Conservation (phyloP, 2,329 filamentous ascomycete genomes). For the Sphaerulina vaccinii region DNA sequence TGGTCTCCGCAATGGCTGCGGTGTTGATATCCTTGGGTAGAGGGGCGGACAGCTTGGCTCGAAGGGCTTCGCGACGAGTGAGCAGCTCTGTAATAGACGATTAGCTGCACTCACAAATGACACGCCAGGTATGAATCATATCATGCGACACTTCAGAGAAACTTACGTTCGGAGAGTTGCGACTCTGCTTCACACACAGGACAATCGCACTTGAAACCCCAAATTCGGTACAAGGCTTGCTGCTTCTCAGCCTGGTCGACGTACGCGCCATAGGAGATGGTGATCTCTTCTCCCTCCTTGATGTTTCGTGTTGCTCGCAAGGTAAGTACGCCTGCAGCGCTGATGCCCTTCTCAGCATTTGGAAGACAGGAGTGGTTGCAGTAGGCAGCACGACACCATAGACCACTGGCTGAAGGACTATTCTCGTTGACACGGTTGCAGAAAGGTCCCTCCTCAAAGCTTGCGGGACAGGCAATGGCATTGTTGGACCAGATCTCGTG, state of each 20-base stretch:
- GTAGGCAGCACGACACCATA: slow-evolving; percentile 14
- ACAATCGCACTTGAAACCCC: slow-evolving; percentile 16
- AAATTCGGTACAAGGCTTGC: slow-evolving; percentile 2
- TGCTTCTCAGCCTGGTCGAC: slow-evolving; percentile 1
- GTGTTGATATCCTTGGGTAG: slow-evolving; percentile 3
- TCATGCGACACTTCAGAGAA: no score
- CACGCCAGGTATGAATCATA: background rate
- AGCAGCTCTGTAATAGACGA: background rate
- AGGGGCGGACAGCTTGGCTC: slow-evolving; percentile 1
- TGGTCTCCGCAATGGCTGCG: background rate
- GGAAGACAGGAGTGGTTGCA: slow-evolving; percentile 22
- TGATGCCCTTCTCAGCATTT: slow-evolving; percentile 19
- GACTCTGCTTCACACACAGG: slow-evolving; percentile 7
- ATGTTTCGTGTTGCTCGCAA: slow-evolving; percentile 15
- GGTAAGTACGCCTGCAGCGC: slow-evolving; percentile 15
- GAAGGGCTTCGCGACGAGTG: slow-evolving; percentile 2
- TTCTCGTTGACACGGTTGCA: slow-evolving; percentile 1
- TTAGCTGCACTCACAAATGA: background rate
- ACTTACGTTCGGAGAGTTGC: background rate
- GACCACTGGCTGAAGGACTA: slow-evolving; percentile 4
- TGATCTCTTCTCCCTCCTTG: slow-evolving; percentile 19
- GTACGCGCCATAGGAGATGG: slow-evolving; percentile 15
- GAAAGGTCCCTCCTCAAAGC: slow-evolving; percentile 4
- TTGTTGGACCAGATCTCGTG: slow-evolving; percentile 20
- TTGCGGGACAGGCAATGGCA: slow-evolving; percentile 10